A percentile compares a stretch with the other conserved stretches of the same genome.
Evolutionary conservation across 2,329 filamentous ascomycete genomes (phyloP).

Genomic region (Acrodontium crateriforme): DNA sequence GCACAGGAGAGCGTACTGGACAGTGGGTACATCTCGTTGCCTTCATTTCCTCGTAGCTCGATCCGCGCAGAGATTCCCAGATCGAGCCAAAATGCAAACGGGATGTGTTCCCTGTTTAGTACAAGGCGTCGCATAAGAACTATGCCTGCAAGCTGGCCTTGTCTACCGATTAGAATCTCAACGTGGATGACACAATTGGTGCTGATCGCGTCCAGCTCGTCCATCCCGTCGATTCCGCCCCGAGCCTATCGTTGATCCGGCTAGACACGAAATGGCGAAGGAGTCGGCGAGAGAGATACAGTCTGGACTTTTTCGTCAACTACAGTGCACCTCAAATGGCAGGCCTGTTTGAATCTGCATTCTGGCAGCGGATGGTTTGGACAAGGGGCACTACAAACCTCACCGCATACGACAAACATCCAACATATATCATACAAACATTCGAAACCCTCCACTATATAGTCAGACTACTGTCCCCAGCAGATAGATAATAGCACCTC

Average conservation of each 20-base stretch:
- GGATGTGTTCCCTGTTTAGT: constrained; percentile 21
- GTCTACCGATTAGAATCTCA: constrained; percentile 18
- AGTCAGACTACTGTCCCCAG: no score
- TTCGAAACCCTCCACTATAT: no score
- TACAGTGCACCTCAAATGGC: constrained; percentile 27
- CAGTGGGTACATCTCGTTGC: no score
- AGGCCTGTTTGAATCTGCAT: constrained; percentile 20
- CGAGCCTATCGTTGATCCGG: constrained; percentile 9
- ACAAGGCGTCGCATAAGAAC: constrained; percentile 18
- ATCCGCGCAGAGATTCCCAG: constrained; percentile 7
- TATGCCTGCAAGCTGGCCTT: constrained; percentile 14
- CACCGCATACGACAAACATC: no score
- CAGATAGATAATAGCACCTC: no score
- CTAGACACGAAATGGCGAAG: constrained; percentile 19
- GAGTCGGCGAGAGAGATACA: constrained; percentile 20
- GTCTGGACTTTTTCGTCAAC: constrained; percentile 21
- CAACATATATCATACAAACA: no score
- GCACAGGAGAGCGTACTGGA: no score
- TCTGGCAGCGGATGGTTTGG: constrained; percentile 21
- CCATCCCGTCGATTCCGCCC: constrained; percentile 5
- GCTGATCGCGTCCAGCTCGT: constrained; percentile 4
- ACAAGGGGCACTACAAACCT: no score
- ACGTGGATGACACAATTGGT: constrained; percentile 2
- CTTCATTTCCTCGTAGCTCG: no score
- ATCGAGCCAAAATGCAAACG: constrained; percentile 15